A percentile compares a stretch with the other conserved stretches of the same genome.
These are phyloP conservation scores for Fusarium nematophilum DNA, from an alignment of 2,329 filamentous ascomycete species.

Conservation along the genomic window DNA sequence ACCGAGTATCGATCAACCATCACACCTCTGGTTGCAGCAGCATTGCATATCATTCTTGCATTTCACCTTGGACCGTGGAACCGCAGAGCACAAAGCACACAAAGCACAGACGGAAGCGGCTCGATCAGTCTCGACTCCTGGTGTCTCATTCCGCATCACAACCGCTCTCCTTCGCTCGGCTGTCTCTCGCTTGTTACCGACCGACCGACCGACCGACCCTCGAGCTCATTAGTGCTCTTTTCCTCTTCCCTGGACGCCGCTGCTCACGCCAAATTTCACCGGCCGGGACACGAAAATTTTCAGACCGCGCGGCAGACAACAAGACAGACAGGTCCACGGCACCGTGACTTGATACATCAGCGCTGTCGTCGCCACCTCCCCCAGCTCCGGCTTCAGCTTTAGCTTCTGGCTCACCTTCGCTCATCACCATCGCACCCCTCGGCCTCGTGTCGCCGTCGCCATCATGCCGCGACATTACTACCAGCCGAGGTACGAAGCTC, in stretches of 20 bases:
- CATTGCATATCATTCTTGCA: too few relatives aligned
- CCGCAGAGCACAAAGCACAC: constrained; percentile 17
- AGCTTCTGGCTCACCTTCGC: constrained; percentile 5
- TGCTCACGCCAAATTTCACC: constrained; percentile 5
- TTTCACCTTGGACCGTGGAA: constrained; percentile 1
- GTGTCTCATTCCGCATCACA: constrained; percentile 16
- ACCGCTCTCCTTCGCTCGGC: constrained; percentile 11
- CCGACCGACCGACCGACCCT: constrained; percentile 12
- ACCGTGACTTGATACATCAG: not conserved
- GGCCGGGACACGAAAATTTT: constrained; percentile 16
- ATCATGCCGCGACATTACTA: constrained; percentile 46
- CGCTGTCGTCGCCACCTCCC: constrained; percentile 8
- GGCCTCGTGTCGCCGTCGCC: constrained; percentile 4
- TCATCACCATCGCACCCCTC: constrained; percentile 10
- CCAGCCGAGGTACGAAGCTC: constrained; percentile 40
- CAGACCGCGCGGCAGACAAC: constrained; percentile 22
- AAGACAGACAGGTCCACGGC: constrained; percentile 1
- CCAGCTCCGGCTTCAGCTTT: not conserved
- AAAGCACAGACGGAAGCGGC: constrained; percentile 23
- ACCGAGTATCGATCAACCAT: not conserved
- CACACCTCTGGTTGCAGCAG: too few relatives aligned
- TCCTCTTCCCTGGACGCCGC: constrained; percentile 11
- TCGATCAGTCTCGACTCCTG: constrained; percentile 16
- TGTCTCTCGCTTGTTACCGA: constrained; percentile 20
- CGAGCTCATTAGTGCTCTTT: constrained; percentile 15